Base-by-base conservation (phyloP, 192 early-diverging fungal species). In the Coemansia sp. region DNA sequence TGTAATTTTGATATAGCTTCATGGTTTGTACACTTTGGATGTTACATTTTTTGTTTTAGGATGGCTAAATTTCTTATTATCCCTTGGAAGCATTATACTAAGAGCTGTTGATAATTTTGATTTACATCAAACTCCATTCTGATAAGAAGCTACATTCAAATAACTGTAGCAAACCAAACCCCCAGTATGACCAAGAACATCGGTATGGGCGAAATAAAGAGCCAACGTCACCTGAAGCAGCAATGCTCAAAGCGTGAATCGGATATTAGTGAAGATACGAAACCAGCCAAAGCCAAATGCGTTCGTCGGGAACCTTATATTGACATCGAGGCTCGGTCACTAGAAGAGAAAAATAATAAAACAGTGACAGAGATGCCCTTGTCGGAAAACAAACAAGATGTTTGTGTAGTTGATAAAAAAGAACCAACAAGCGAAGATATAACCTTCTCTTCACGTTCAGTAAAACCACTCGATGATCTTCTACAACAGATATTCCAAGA, bases 401-500 rank as follows among this genome's bases (percentile, higher is more conserved):
- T 9, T 15, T 45, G 44, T 15, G 44, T 15, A 15, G 9, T 12
- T 15, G 44, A 45, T 4, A 15, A 8, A 54, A 54, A 23, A 26
- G 52, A 54, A 12, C 3, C 52, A 13, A 54, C 8, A 9, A 54
- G 9, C 7, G 23, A 54, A 9, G 52, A 26, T 26, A 6, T 26
- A 32, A 32, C 32, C 9, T 19, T 10, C 12, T 26, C 21, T 26
- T 21, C 9, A 54, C 52, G 52, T 8, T 54, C 52, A 12, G 68
- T 76, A 12, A 61, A 67, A 11, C 13, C 41, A 18, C 62, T 81
- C n/a, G 75, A 76, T 1, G 74, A 67, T 7, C 67, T 73, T 15
- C 32, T 81, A 32, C 39, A 70, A 12, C 61, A 70, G 56, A 21
- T 81, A 19, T 73, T 81, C 39, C 66, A 70, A 39, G 74, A 76